Conservation (phyloP, 805 yeast genomes). For the Kuraishia capsulata region DNA sequence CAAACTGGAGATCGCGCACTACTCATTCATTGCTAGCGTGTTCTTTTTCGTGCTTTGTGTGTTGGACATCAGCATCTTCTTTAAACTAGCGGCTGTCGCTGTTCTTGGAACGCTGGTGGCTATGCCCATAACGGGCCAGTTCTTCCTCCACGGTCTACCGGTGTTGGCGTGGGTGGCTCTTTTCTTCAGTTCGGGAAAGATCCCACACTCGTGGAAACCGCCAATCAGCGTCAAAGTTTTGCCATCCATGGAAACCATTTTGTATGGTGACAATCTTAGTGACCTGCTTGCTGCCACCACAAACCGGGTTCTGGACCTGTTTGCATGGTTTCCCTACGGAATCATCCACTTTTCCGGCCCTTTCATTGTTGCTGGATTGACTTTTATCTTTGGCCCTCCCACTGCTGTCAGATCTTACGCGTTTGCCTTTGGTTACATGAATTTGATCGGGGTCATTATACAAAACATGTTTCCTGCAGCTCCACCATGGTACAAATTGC, state of each 20-base stretch:
- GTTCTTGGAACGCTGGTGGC: constrained; percentile 37
- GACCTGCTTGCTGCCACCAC: constrained; percentile 73
- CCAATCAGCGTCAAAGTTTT: constrained; percentile 82
- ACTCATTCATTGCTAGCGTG: constrained; percentile 32
- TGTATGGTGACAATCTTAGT: constrained; percentile 86
- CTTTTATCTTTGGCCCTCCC: constrained; percentile 90
- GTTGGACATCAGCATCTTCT: constrained; percentile 43
- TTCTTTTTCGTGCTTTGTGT: constrained; percentile 49
- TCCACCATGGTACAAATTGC: constrained; percentile 92
- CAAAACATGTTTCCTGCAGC: constrained; percentile 89
- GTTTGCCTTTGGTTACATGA: constrained; percentile 93
- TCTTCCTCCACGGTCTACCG: constrained; percentile 76
- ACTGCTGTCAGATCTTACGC: constrained; percentile 74
- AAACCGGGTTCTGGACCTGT: constrained; percentile 56
- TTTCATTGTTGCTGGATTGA: constrained; percentile 67
- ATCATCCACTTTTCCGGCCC: constrained; percentile 86
- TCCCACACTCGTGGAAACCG: constrained; percentile 71
- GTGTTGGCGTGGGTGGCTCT: constrained; percentile 79
- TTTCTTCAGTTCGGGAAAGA: constrained; percentile 67
- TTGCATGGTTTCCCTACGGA: constrained; percentile 96
- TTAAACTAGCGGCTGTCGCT: constrained; percentile 25
- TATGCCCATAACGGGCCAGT: constrained; percentile 75
- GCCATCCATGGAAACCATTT: constrained; percentile 86
- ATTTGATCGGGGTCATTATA: constrained; percentile 71
- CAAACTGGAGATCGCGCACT: constrained; percentile 1